Conservation (phyloP, 164 flowering plant species). For the Dillenia turbinata region DNA sequence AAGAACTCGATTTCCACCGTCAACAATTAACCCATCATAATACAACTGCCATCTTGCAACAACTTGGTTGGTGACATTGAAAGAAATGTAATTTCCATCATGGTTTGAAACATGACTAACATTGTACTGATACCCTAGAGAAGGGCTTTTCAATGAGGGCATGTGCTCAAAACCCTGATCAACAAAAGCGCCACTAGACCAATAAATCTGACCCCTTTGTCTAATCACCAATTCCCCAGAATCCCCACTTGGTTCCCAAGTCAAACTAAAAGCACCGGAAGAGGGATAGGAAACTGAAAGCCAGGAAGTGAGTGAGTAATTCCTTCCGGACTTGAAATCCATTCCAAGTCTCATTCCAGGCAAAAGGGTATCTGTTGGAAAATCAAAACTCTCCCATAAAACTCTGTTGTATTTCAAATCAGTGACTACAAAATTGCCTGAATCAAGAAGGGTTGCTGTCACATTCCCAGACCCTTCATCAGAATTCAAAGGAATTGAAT, state of each 20-base stretch:
- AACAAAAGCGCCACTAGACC: not conserved
- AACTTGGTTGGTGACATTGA: no score
- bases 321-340: constrained; percentile 8
- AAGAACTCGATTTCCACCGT: no score
- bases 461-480: not conserved
- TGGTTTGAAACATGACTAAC: no score
- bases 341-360: constrained; percentile 18
- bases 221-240: constrained; percentile 9
- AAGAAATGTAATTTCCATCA: no score
- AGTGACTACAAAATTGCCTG: constrained; percentile 25
- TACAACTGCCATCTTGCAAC: no score
- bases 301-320: constrained; percentile 19
- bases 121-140: no score
- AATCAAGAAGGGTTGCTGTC: constrained; percentile 10
- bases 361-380: constrained; percentile 18
- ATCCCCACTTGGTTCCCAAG: constrained; percentile 19
- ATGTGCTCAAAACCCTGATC: constrained; percentile 3
- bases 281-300: constrained; percentile 28
- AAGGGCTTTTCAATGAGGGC: no score
- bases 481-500: constrained; percentile 5
- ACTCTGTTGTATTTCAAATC: not conserved
- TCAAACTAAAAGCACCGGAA: constrained; percentile 11
- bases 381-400: constrained; percentile 47
- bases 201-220: no score
- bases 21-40: no score